Conservation (phyloP, 139 green algal species). For the Chlorella sp. region DNA sequence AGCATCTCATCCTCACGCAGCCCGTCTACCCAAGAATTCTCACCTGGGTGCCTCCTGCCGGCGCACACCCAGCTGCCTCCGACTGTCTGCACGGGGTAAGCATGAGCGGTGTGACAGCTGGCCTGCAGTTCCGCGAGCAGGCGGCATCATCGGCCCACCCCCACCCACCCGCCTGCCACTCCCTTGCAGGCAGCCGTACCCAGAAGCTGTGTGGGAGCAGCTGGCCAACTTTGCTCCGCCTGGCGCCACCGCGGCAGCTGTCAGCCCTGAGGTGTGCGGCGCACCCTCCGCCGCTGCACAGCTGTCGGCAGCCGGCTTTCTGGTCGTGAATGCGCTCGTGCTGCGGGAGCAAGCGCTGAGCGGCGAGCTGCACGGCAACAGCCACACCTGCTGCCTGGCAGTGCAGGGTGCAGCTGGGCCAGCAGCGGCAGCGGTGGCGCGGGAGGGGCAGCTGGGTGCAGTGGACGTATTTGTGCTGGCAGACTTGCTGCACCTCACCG, state of each 20-base stretch:
- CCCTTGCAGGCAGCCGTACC: neutral
- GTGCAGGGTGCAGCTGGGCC: neutral
- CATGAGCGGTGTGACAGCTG: no score
- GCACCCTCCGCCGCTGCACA: neutral
- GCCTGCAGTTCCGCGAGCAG: no score
- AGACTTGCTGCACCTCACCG: slow-evolving; percentile 7
- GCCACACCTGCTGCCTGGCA: slow-evolving; percentile 3
- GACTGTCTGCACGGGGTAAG: no score
- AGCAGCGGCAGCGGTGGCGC: no score
- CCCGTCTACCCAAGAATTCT: no score
- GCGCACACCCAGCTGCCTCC: no score
- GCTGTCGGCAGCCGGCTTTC: slow-evolving; percentile 5
- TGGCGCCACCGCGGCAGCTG: neutral
- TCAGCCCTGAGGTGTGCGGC: neutral
- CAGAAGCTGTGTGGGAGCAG: neutral
- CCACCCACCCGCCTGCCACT: no score
- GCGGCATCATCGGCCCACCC: neutral
- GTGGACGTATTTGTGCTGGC: neutral
- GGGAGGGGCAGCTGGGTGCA: neutral
- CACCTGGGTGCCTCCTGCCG: no score
- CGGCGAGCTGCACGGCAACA: neutral
- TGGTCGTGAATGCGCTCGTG: neutral
- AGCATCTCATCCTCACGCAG: no score
- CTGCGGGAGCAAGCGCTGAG: neutral
- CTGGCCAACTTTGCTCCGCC: neutral